A percentile compares a stretch with the other conserved stretches of the same genome.
phyloP scores from a whole-genome alignment of 768 basidiomycete species.

The Psilocybe subaeruginosa region DNA sequence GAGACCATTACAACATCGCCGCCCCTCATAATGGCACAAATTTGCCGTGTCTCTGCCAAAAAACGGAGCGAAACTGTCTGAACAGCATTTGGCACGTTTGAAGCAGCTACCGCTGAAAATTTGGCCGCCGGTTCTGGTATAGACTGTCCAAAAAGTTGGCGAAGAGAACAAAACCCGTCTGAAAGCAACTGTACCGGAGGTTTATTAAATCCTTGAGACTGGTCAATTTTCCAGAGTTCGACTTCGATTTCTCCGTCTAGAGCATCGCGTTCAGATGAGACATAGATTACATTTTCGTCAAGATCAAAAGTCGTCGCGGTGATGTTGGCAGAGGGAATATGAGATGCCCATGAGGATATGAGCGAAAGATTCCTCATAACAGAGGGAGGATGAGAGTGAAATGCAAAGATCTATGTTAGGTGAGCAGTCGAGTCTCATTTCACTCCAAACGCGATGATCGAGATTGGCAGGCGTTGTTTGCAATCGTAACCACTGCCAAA shows the following conservation, averaged over 20 bases:
- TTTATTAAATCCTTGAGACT: conserved; percentile 21
- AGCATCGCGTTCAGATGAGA: conserved; percentile 52
- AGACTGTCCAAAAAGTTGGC: conserved; percentile 17
- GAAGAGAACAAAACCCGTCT: neutral
- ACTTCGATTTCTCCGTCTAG: conserved; percentile 56
- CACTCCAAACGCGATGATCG: conserved; percentile 16
- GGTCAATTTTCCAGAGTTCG: conserved; percentile 55
- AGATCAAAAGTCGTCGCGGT: conserved; percentile 59
- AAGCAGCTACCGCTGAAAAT: conserved; percentile 38
- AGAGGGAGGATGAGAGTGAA: conserved; percentile 6
- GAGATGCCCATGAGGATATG: conserved; percentile 29
- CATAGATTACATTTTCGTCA: conserved; percentile 63
- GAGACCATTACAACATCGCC: conserved; percentile 83
- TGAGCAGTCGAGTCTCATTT: conserved; percentile 11
- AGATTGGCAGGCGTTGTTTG: conserved; percentile 24
- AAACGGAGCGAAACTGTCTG: conserved; percentile 70
- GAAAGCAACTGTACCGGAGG: conserved; percentile 15
- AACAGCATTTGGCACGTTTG: conserved; percentile 23
- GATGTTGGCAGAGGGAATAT: conserved; percentile 33
- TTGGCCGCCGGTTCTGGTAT: conserved; percentile 33
- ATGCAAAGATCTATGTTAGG: neutral
- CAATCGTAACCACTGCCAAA: conserved; percentile 19
- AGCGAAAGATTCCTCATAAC: conserved; percentile 64
- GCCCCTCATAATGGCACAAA: conserved; percentile 69
- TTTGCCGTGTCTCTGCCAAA: conserved; percentile 67